Base-by-base conservation (phyloP, 768 basidiomycete genomes). In the Rhizopogon sp. region DNA sequence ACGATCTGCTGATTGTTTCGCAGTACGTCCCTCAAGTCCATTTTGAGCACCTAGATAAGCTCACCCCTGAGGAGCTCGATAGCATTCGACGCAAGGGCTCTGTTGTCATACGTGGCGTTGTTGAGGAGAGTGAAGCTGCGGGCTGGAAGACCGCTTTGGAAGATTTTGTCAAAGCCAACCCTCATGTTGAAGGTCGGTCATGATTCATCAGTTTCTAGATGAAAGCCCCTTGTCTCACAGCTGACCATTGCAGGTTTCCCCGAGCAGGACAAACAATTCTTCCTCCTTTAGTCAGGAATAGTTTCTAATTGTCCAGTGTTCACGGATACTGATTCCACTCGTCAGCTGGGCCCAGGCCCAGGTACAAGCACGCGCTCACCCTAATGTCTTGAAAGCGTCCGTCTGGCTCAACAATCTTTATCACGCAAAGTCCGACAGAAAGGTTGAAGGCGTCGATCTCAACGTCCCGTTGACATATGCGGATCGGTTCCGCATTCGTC, bases 401-500 rank as follows among this genome's bases (percentile, higher is more conserved):
- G 71, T 71, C 1, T 88, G 80, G 80, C 72, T 87, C 40, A 88
- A 87, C 70, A 78, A 79, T 33, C 67, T 87, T n/a, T 88, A 86
- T 64, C 79, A 77, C 53, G 60, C 68, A 39, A 74, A 75, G 43
- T 66, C 71, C 1, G 72, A 66, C 11, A 64, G 63, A 29, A 64
- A 62, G 17, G 63, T 70, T 20, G 77, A 81, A 17, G 79, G 79
- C 10, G 82, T 89, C 14, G 82, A 87, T 59, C 72, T 88, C 33
- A 72, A 76, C 6, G 75, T 79, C 3, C 84, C 87, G 16, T 69
- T 91, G 56, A 79, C 74, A 13, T 91, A 92, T 58, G 87, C 85
- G 0, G 88, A 90, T 65, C 74, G 87, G 35, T 84, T 88, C 67
- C 80, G 87, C 35, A 89, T 90, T 57, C 76, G 89, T 51, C 81